A percentile compares a stretch with the other conserved stretches of the same genome.
Evolutionary conservation across 192 early-diverging fungal genomes (phyloP).

Genomic region (Powellomyces hirtus): DNA sequence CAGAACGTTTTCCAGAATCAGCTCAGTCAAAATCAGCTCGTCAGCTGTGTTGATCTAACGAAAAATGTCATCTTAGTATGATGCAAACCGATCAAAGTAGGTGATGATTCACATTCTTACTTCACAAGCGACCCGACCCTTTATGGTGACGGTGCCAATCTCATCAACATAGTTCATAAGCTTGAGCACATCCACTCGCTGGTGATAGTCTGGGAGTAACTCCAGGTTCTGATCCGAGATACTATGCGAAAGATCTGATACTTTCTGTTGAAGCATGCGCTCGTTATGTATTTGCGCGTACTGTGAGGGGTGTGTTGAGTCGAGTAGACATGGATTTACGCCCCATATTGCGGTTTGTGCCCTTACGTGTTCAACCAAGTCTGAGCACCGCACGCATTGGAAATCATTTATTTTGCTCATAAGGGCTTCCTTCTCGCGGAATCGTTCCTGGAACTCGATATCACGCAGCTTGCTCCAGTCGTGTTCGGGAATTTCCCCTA

Average conservation of each 20-base stretch:
- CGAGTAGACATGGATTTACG: no score
- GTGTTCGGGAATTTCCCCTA: slow-evolving; percentile 61
- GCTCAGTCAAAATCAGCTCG: slow-evolving; percentile 89
- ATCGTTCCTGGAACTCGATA: slow-evolving; percentile 79
- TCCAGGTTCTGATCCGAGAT: slow-evolving; percentile 93
- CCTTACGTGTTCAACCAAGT: slow-evolving; percentile 75
- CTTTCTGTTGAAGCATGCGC: slow-evolving; percentile 60
- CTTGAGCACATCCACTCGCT: slow-evolving; percentile 82
- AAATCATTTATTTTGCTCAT: slow-evolving; percentile 51
- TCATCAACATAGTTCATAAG: slow-evolving; percentile 79
- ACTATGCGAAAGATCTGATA: slow-evolving; percentile 71
- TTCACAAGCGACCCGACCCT: slow-evolving; percentile 96
- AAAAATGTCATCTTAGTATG: not conserved
- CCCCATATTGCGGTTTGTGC: slow-evolving; percentile 21
- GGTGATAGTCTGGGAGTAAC: slow-evolving; percentile 88
- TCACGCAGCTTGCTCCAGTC: slow-evolving; percentile 85
- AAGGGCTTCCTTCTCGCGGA: slow-evolving; percentile 58
- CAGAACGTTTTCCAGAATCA: slow-evolving; percentile 91
- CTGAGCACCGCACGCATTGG: slow-evolving; percentile 74
- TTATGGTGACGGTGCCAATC: slow-evolving; percentile 80
- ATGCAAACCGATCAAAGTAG: slow-evolving; percentile 25
- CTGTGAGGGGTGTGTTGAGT: slow-evolving; percentile 27
- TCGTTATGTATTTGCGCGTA: slow-evolving; percentile 57
- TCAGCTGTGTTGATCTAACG: slow-evolving; percentile 96
- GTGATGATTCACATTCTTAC: no score